Percentiles rank a stretch among this genome's conserved stretches.
These are phyloP conservation scores for Chaetomium tenue DNA, from an alignment of 495 filamentous ascomycete species.

Conservation along the genomic window DNA sequence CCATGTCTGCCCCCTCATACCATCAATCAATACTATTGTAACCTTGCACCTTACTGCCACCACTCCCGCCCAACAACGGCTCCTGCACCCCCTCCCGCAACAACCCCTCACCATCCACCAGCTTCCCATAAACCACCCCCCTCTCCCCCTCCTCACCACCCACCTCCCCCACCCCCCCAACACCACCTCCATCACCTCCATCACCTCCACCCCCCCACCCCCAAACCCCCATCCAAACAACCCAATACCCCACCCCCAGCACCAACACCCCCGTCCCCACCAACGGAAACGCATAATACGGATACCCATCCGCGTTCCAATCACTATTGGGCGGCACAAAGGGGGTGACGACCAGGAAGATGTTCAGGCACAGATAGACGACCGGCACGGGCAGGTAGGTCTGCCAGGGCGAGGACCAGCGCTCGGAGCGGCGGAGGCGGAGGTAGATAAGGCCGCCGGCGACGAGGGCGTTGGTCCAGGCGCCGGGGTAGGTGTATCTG, in stretches of 20 bases:
- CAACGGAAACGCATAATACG: conserved; percentile 53
- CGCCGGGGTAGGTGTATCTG: conserved; percentile 51
- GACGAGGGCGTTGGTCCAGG: conserved; percentile 54
- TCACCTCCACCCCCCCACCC: conserved; percentile 47
- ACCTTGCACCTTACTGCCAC: neutral
- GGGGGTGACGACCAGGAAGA: conserved; percentile 52
- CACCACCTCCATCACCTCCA: conserved; percentile 44
- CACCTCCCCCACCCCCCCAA: conserved; percentile 41
- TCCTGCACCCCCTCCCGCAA: neutral
- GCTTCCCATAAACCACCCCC: neutral
- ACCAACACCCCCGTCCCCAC: conserved; percentile 50
- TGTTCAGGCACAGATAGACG: conserved; percentile 47
- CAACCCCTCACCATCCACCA: neutral
- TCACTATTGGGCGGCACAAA: conserved; percentile 52
- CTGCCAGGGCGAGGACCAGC: conserved; percentile 47
- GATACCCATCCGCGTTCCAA: conserved; percentile 51
- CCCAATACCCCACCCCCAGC: conserved; percentile 52
- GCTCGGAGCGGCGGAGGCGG: conserved; percentile 40
- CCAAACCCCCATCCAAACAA: conserved; percentile 47
- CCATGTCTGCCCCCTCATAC: neutral
- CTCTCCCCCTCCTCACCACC: conserved; percentile 42
- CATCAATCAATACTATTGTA: neutral
- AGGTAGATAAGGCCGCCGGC: conserved; percentile 52
- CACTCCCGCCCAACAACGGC: neutral
- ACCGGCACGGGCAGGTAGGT: conserved; percentile 45